phyloP scores from a whole-genome alignment of 495 filamentous ascomycete genomes.

The Hypoxylon rickii region DNA sequence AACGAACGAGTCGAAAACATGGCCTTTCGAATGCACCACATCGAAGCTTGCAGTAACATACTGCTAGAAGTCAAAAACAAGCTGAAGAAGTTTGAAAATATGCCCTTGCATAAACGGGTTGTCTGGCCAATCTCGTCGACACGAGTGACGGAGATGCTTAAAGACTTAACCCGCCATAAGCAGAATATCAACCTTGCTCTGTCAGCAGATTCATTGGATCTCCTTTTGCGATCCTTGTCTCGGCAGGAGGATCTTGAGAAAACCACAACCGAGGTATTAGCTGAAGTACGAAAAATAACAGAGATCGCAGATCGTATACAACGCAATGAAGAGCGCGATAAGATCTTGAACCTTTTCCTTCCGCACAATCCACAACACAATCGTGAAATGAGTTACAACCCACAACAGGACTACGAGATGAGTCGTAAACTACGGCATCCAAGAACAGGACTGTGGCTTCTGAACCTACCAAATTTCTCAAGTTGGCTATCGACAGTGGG shows the following conservation, averaged over 20 bases:
- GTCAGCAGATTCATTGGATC: constrained; percentile 32
- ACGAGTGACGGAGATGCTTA: constrained; percentile 33
- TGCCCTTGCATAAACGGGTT: not conserved
- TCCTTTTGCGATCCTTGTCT: constrained; percentile 20
- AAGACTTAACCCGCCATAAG: constrained; percentile 39
- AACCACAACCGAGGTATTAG: constrained; percentile 3
- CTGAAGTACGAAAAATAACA: constrained; percentile 13
- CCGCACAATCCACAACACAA: no score
- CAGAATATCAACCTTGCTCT: constrained; percentile 39
- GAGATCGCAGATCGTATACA: constrained; percentile 26
- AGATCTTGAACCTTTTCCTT: constrained; percentile 39
- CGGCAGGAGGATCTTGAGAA: constrained; percentile 6
- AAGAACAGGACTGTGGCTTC: constrained; percentile 45
- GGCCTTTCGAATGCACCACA: constrained; percentile 3
- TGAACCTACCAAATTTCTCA: constrained; percentile 31
- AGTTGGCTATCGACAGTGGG: constrained; percentile 30
- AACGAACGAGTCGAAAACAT: constrained; percentile 6
- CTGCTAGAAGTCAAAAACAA: not conserved
- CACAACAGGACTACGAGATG: constrained; percentile 32
- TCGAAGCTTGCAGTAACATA: constrained; percentile 6
- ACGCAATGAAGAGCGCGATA: constrained; percentile 24
- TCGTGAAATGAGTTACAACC: constrained; percentile 26
- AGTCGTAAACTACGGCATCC: constrained; percentile 40
- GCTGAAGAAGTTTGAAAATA: not conserved
- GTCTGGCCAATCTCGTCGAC: constrained; percentile 16